phyloP scores from a whole-genome alignment of 78 protist genomes.

The Emiliania huxleyi region DNA sequence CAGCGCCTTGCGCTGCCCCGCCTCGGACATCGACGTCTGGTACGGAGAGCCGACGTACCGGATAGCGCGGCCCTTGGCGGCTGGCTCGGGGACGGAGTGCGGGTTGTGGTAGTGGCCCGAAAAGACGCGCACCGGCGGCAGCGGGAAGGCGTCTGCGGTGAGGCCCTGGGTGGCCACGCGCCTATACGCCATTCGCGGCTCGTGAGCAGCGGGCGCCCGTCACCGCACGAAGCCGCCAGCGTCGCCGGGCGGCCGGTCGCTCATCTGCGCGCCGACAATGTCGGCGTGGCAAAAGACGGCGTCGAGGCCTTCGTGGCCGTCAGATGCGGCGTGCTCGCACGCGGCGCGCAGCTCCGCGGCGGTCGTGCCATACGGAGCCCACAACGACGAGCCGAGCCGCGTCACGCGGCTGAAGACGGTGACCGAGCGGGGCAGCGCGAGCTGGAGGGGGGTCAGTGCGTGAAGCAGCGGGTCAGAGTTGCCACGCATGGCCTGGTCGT shows the following conservation, averaged over 20 bases:
- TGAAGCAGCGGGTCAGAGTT: neutral
- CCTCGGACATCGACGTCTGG: neutral
- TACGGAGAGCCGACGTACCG: constrained; percentile 21
- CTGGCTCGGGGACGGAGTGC: neutral
- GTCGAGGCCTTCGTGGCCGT: neutral
- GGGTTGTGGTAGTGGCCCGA: constrained; percentile 25
- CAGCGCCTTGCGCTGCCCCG: constrained; percentile 22
- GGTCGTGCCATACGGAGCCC: neutral
- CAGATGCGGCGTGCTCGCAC: neutral
- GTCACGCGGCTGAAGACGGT: neutral
- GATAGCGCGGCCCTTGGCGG: neutral
- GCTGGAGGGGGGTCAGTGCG: constrained; percentile 16
- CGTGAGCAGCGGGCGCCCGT: too few relatives aligned
- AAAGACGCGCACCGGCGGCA: neutral
- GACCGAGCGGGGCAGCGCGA: neutral
- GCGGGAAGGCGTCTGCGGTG: neutral
- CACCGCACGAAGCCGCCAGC: too few relatives aligned
- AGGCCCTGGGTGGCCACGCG: too few relatives aligned
- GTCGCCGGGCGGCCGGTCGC: neutral
- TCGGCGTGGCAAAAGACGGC: constrained; percentile 29
- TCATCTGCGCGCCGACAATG: neutral
- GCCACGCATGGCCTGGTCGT: neutral
- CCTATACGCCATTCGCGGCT: too few relatives aligned
- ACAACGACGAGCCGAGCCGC: neutral
- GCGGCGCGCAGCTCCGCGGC: neutral